phyloP scores from a whole-genome alignment of 2,329 filamentous ascomycete genomes.

The Fusarium penzigii region DNA sequence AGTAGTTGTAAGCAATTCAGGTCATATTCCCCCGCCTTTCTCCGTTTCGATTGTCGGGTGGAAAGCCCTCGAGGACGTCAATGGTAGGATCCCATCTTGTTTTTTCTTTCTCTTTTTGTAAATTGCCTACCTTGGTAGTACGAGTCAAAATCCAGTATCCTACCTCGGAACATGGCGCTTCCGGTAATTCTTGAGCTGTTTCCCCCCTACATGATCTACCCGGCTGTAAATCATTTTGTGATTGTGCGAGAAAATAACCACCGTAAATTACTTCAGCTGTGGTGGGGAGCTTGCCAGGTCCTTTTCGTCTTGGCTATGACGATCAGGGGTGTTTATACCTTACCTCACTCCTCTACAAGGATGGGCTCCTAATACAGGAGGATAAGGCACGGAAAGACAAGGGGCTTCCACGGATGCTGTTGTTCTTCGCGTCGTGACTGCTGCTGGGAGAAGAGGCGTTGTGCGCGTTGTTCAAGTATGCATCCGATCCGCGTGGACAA shows the following conservation, averaged over 20 bases:
- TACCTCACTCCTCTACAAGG: neutral
- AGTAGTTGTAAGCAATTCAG: conserved; percentile 6
- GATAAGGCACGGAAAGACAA: no score
- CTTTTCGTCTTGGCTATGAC: conserved; percentile 17
- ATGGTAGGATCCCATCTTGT: no score
- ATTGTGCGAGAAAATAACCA: neutral
- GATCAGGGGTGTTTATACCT: conserved; percentile 14
- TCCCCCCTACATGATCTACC: neutral
- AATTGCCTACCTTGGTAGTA: no score
- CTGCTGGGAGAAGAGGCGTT: no score
- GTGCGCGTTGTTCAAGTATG: no score
- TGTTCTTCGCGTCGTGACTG: no score
- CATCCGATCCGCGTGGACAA: no score
- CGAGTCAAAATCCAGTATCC: neutral
- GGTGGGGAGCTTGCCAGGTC: conserved; percentile 7
- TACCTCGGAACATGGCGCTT: neutral
- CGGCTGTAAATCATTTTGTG: neutral
- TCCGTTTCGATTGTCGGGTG: neutral
- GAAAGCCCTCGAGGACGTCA: neutral
- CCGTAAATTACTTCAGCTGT: neutral
- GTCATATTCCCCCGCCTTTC: neutral
- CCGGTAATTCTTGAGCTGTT: neutral
- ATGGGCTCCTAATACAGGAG: neutral
- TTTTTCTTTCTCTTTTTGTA: no score
- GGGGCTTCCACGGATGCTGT: no score